Percentiles rank a stretch among this genome's conserved stretches.
These are phyloP conservation scores for Catunica adiposa DNA, from an alignment of 2,329 filamentous ascomycete genomes.

Conservation along the genomic window DNA sequence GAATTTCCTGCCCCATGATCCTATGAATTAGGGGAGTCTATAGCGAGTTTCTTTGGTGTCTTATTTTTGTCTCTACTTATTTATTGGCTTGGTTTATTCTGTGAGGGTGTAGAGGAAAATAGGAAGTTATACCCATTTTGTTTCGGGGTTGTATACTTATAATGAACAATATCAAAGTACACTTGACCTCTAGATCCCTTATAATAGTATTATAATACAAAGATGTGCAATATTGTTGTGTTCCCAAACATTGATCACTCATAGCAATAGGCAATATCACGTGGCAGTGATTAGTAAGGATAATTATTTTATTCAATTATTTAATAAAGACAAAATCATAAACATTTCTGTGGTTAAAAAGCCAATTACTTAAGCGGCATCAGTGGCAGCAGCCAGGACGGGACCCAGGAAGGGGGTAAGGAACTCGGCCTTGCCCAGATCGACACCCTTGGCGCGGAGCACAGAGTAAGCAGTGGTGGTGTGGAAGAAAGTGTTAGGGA, in stretches of 20 bases:
- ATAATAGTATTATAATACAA: too few relatives aligned
- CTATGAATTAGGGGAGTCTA: constrained; percentile 20
- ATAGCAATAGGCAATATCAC: too few relatives aligned
- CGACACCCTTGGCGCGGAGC: constrained; percentile 38
- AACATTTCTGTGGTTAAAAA: not conserved
- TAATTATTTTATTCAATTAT: too few relatives aligned
- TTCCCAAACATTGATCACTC: too few relatives aligned
- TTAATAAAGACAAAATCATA: not conserved
- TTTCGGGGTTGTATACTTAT: too few relatives aligned
- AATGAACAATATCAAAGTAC: too few relatives aligned
- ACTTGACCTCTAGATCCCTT: too few relatives aligned
- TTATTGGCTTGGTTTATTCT: not conserved
- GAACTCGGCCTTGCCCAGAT: constrained; percentile 41
- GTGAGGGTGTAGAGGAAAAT: too few relatives aligned
- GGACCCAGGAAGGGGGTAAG: constrained; percentile 9
- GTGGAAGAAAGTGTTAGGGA: constrained; percentile 49
- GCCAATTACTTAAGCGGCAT: not conserved
- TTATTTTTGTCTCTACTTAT: not conserved
- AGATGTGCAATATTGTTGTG: too few relatives aligned
- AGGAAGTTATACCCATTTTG: too few relatives aligned
- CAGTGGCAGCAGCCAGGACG: constrained; percentile 6
- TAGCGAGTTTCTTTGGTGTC: not conserved
- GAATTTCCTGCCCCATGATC: constrained; percentile 84
- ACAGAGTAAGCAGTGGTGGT: constrained; percentile 38
- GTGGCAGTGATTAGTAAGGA: too few relatives aligned